Evolutionary conservation across 2,329 filamentous ascomycete species (phyloP), one percentile per base, ranked within the genome.

Genomic region (Dendryphion nanum): DNA sequence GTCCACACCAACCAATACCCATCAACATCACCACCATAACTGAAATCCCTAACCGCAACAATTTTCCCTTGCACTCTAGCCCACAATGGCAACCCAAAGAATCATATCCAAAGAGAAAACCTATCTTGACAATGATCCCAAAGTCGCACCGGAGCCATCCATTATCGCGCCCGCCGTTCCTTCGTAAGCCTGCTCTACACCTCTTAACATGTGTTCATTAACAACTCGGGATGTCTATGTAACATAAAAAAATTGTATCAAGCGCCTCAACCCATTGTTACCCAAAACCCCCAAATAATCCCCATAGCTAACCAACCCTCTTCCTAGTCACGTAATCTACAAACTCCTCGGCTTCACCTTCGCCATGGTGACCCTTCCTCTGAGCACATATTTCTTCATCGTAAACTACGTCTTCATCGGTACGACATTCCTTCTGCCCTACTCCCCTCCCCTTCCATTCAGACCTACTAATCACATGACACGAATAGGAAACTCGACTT

Each of bases 331-430:
- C 59, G 89, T 97, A 50, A 93, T 98, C 48, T 71, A 83, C 59
- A 98, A 97, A 71, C 81, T 98, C 15, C 76, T 97, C 13, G 83
- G 79, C 47, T 97, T 96, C 70, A 95, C 90, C 0, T 73, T 90
- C 26, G 90, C 89, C 61, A 97, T 98, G 91, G 78, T 96, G 43
- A 78, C 85, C 13, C 69, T 86, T 15, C 93, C 93, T 12, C 88
- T 98, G 52, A 83, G 87, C 28, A 89, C 86, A 29, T 98, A 96
- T 68, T 98, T 94, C 64, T 57, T 86, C 31, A 86, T 86, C 0
- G 76, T 95, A 18, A 78, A 90, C 58, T 77, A 74, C 1, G 54
- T 96, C 18, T 96, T 95, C 68, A 73, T 75, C 53, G 90, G 91
- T 90, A 70, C 39, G 71, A 59, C 30, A 12, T 12, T n/a, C 34